A percentile compares a stretch with the other conserved stretches of the same genome.
These are phyloP conservation scores for Ogataea angusta DNA, from an alignment of 805 yeast species.

Conservation along the genomic window DNA sequence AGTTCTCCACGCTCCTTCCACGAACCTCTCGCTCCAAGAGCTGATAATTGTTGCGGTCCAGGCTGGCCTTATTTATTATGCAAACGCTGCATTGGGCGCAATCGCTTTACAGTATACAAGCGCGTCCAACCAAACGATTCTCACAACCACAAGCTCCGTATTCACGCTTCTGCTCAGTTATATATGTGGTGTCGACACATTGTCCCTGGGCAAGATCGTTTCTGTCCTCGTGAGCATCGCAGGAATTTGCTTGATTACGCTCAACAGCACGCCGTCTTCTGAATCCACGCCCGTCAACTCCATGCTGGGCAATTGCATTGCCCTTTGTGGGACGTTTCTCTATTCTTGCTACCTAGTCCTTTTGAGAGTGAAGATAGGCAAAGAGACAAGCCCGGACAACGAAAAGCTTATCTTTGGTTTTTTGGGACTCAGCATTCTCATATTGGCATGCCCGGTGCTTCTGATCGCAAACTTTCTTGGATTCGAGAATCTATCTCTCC, in stretches of 20 bases:
- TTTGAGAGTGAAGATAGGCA: conserved; percentile 45
- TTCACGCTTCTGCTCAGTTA: conserved; percentile 47
- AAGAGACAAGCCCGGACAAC: conserved; percentile 39
- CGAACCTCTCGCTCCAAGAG: conserved; percentile 27
- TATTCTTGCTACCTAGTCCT: conserved; percentile 45
- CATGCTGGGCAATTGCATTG: conserved; percentile 42
- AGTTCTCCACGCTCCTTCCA: conserved; percentile 23
- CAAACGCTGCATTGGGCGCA: conserved; percentile 40
- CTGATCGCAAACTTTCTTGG: conserved; percentile 35
- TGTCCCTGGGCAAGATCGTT: conserved; percentile 39
- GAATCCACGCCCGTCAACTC: conserved; percentile 29
- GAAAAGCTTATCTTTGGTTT: conserved; percentile 46
- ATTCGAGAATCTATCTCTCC: conserved; percentile 41
- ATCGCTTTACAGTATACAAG: conserved; percentile 46
- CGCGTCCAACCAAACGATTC: conserved; percentile 50
- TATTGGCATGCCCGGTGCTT: conserved; percentile 40
- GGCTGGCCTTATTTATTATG: conserved; percentile 40
- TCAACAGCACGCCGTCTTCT: conserved; percentile 24
- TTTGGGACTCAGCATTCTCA: conserved; percentile 43
- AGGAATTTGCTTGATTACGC: conserved; percentile 46
- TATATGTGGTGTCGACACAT: conserved; percentile 38
- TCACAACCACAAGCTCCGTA: conserved; percentile 49
- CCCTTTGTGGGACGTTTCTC: conserved; percentile 43
- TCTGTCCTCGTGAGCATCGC: conserved; percentile 43
- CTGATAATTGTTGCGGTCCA: conserved; percentile 37